Percentiles rank a stretch among this genome's conserved stretches.
phyloP scores from a whole-genome alignment of 768 basidiomycete genomes.

The Mycena galericulata region DNA sequence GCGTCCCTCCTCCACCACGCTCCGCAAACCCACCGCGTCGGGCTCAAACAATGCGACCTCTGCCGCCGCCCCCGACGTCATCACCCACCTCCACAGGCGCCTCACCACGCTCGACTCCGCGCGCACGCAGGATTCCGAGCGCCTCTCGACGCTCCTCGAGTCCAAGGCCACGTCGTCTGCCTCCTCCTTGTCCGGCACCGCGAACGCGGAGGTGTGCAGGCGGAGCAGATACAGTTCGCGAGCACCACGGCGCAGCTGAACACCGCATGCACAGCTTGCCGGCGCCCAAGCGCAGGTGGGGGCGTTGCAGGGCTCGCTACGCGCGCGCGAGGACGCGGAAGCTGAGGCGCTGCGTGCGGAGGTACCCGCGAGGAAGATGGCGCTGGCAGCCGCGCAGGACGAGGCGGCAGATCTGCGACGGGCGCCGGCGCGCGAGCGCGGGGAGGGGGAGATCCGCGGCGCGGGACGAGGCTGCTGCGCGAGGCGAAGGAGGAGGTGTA shows the following conservation, averaged over 20 bases:
- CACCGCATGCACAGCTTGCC: slow-evolving; percentile 9
- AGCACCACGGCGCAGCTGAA: slow-evolving; percentile 23
- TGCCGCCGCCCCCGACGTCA: slow-evolving; percentile 27
- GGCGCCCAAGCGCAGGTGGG: slow-evolving; percentile 17
- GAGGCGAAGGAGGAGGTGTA: slow-evolving; percentile 78
- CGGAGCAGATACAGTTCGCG: slow-evolving; percentile 23
- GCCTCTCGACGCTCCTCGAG: slow-evolving; percentile 24
- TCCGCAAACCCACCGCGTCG: slow-evolving; percentile 20
- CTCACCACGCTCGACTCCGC: slow-evolving; percentile 31
- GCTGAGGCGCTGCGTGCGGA: slow-evolving; percentile 72
- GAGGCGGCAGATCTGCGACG: slow-evolving; percentile 63
- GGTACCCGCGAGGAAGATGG: slow-evolving; percentile 65
- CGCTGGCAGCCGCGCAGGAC: slow-evolving; percentile 53
- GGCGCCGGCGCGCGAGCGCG: slow-evolving; percentile 65
- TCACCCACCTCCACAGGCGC: slow-evolving; percentile 33
- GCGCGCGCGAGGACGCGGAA: slow-evolving; percentile 75
- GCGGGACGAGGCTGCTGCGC: slow-evolving; percentile 75
- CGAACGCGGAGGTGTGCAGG: not conserved
- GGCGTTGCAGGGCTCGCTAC: not conserved
- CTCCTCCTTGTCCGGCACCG: not conserved
- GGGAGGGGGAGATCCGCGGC: slow-evolving; percentile 69
- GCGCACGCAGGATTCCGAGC: slow-evolving; percentile 24
- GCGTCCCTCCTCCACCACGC: slow-evolving; percentile 19
- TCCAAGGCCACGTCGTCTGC: not conserved
- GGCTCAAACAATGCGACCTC: too few species aligned